Conservation (phyloP, 257 asterid species). For the Ajuga chamaepitys region DNA sequence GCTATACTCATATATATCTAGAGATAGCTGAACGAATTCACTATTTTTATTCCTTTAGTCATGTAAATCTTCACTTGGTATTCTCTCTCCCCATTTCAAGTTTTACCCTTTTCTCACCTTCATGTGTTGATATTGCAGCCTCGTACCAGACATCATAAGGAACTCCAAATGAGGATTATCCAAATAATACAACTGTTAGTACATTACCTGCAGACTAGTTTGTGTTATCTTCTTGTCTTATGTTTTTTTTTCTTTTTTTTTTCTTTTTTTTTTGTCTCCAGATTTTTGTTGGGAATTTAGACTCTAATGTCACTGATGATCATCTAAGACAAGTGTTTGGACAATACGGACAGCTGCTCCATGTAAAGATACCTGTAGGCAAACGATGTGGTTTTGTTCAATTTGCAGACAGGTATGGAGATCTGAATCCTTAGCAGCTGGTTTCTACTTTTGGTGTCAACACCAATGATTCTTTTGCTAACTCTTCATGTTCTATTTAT, state of each 20-base stretch:
- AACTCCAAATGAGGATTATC: slow-evolving; percentile 80
- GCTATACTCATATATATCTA: neutral
- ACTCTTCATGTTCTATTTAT: too few species aligned
- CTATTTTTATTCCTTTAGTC: neutral
- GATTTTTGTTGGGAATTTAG: slow-evolving; percentile 95
- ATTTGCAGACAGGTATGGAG: slow-evolving; percentile 91
- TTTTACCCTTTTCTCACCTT: neutral
- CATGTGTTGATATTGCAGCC: slow-evolving; percentile 43
- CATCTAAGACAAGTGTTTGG: slow-evolving; percentile 77
- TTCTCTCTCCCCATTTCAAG: neutral
- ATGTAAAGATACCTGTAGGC: slow-evolving; percentile 90
- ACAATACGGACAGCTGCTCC: slow-evolving; percentile 68
- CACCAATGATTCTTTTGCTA: too few species aligned
- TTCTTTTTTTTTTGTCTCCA: slow-evolving; percentile 32
- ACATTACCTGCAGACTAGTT: slow-evolving; percentile 10
- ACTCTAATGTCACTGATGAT: slow-evolving; percentile 69
- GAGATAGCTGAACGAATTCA: too few species aligned
- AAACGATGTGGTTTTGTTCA: slow-evolving; percentile 98
- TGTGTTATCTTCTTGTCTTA: too few species aligned
- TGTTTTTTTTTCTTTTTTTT: neutral
- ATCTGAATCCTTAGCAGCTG: too few species aligned
- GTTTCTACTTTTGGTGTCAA: too few species aligned
- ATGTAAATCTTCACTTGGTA: neutral
- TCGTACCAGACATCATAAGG: slow-evolving; percentile 72
- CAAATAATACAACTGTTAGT: slow-evolving; percentile 88